These are phyloP conservation scores for Penicillium griseofulvum DNA, from an alignment of 2,329 filamentous ascomycete species.

Conservation along the genomic window DNA sequence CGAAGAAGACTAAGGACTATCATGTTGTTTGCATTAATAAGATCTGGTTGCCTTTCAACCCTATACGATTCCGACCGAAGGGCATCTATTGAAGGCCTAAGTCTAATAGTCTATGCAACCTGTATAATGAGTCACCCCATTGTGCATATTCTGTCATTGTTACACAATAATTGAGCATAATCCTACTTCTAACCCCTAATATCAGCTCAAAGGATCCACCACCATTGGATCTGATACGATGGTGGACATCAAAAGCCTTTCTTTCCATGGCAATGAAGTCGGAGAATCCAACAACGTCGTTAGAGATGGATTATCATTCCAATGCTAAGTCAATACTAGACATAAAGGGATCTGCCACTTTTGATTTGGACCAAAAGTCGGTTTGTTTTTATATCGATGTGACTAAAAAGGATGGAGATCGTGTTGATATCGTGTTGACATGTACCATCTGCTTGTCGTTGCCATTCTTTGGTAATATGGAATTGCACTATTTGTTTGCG, in stretches of 20 bases:
- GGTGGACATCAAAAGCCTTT: background rate
- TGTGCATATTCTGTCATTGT: background rate
- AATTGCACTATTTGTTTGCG: background rate
- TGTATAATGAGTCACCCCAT: background rate
- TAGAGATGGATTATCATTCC: background rate
- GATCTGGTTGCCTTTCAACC: too few species aligned
- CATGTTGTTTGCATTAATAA: too few species aligned
- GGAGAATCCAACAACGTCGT: background rate
- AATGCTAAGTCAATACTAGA: background rate
- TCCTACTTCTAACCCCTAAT: background rate
- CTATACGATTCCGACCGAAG: too few species aligned
- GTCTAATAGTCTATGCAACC: background rate
- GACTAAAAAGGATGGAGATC: background rate
- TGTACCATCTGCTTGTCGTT: background rate
- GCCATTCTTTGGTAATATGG: background rate
- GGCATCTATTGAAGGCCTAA: background rate
- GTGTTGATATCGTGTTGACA: background rate
- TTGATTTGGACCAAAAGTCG: background rate
- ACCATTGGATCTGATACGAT: background rate
- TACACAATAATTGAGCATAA: background rate
- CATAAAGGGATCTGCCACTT: background rate
- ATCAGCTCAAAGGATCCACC: background rate
- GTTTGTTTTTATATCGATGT: background rate
- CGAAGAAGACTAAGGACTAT: too few species aligned
- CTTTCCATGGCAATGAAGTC: background rate